phyloP scores from a whole-genome alignment of 176 grass and related monocot species.

The Musa troglodytarum region DNA sequence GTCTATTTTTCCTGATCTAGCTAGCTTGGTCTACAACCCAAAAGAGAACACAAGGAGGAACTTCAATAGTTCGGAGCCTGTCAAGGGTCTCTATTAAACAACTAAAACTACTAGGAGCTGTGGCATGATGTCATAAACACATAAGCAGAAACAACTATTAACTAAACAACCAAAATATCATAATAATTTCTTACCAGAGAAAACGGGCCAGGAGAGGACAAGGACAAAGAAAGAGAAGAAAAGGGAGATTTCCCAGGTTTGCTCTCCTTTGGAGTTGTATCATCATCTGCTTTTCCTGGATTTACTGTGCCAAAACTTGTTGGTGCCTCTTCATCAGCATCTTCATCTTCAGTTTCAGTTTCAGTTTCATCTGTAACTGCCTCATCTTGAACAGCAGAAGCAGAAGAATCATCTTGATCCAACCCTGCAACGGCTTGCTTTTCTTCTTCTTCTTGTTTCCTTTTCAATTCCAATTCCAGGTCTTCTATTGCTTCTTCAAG shows the following conservation, averaged over 20 bases:
- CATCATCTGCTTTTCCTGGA: slow-evolving; percentile 11
- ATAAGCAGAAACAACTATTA: not conserved
- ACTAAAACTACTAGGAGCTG: not conserved
- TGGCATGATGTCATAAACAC: not conserved
- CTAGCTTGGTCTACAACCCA: no score
- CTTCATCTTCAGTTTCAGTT: slow-evolving; percentile 17
- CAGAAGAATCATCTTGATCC: slow-evolving; percentile 7
- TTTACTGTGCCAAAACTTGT: slow-evolving; percentile 23
- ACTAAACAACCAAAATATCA: not conserved
- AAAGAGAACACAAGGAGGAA: no score
- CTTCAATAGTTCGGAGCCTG: not conserved
- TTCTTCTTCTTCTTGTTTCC: slow-evolving; percentile 27
- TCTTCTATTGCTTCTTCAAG: slow-evolving; percentile 26
- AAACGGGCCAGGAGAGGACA: not conserved
- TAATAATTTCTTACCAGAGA: slow-evolving; percentile 6
- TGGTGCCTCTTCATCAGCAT: slow-evolving; percentile 10
- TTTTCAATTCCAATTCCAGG: slow-evolving; percentile 18
- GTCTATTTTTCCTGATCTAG: no score
- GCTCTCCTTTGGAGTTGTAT: slow-evolving; percentile 1
- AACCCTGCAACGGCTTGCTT: slow-evolving; percentile 6
- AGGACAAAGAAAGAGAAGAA: slow-evolving; percentile 25
- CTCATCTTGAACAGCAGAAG: slow-evolving; percentile 8
- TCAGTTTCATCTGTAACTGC: slow-evolving; percentile 6
- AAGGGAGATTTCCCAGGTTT: slow-evolving; percentile 11
- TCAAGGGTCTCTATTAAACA: not conserved